A percentile compares a stretch with the other conserved stretches of the same genome.
These are phyloP conservation scores for Metschnikowia peoriensis DNA, from an alignment of 805 yeast genomes.

Conservation along the genomic window DNA sequence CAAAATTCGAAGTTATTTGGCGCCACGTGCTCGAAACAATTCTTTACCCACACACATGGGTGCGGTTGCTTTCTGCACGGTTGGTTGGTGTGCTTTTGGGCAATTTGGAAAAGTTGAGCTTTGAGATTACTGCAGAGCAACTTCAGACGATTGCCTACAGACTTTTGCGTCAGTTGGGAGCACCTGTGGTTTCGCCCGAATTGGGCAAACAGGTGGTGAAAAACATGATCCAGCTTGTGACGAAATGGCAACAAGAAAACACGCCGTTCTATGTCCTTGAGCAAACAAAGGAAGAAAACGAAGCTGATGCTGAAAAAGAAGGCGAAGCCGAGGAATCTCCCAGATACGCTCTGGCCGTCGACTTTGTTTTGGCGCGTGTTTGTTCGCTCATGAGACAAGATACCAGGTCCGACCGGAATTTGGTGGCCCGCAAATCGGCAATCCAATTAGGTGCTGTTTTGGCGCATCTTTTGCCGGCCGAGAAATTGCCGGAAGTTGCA, in stretches of 20 bases:
- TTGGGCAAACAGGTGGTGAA: slow-evolving; percentile 65
- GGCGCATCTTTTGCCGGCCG: slow-evolving; percentile 47
- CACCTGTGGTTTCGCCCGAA: slow-evolving; percentile 66
- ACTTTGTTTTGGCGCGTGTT: slow-evolving; percentile 63
- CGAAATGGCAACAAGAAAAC: slow-evolving; percentile 55
- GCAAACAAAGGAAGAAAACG: background rate
- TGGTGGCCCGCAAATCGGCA: slow-evolving; percentile 61
- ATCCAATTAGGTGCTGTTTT: slow-evolving; percentile 71
- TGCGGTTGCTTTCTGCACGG: slow-evolving; percentile 65
- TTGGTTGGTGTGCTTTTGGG: slow-evolving; percentile 53
- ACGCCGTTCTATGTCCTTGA: slow-evolving; percentile 30
- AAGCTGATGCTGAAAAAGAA: slow-evolving; percentile 13
- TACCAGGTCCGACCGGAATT: slow-evolving; percentile 47
- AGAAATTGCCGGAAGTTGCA: slow-evolving; percentile 41
- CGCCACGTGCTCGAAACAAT: slow-evolving; percentile 49
- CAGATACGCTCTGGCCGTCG: slow-evolving; percentile 40
- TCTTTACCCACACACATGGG: slow-evolving; percentile 91
- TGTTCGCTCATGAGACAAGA: slow-evolving; percentile 68
- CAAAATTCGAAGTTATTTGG: slow-evolving; percentile 47
- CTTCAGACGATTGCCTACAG: slow-evolving; percentile 69
- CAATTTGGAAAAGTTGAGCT: slow-evolving; percentile 33
- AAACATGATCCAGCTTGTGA: slow-evolving; percentile 58
- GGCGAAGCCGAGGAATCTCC: slow-evolving; percentile 21
- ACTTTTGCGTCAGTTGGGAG: slow-evolving; percentile 74
- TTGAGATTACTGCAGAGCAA: slow-evolving; percentile 40